phyloP scores from a whole-genome alignment of 305 asterid genomes.

The Solanum hybrid region DNA sequence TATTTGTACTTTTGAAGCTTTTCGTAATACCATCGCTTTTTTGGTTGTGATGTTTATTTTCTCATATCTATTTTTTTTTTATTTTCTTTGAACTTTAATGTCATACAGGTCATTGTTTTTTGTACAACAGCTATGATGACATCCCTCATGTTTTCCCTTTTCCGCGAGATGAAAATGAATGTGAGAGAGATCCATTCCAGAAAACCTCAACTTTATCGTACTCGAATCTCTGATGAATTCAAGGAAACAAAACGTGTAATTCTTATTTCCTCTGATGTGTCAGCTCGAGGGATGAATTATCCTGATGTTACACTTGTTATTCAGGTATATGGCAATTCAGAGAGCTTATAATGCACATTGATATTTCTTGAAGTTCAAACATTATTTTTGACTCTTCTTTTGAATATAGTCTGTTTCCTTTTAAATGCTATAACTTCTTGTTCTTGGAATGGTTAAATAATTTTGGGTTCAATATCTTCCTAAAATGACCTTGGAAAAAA shows the following conservation, averaged over 20 bases:
- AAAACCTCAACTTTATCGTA: slow-evolving; percentile 65
- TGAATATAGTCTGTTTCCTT: background rate
- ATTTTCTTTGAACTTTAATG: background rate
- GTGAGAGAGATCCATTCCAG: slow-evolving; percentile 76
- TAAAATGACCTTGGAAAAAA: background rate
- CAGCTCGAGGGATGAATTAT: slow-evolving; percentile 82
- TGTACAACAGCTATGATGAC: slow-evolving; percentile 82
- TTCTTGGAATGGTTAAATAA: background rate
- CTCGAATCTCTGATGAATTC: slow-evolving; percentile 71
- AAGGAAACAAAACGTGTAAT: slow-evolving; percentile 61
- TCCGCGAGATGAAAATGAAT: slow-evolving; percentile 67
- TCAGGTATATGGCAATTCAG: slow-evolving; percentile 39
- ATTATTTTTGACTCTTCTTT: background rate
- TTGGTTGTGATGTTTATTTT: slow-evolving; percentile 10
- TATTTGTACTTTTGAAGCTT: background rate
- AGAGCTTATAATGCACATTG: background rate
- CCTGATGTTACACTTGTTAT: slow-evolving; percentile 82
- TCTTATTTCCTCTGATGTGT: slow-evolving; percentile 70
- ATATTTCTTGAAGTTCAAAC: background rate
- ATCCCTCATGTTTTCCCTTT: slow-evolving; percentile 66
- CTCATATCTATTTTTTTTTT: background rate
- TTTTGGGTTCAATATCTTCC: background rate
- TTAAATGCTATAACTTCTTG: background rate
- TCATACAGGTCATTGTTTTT: slow-evolving; percentile 67
- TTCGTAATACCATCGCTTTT: background rate